Conservation (phyloP, 1,284 basidiomycete genomes). For the Microbotryum scabiosae region DNA sequence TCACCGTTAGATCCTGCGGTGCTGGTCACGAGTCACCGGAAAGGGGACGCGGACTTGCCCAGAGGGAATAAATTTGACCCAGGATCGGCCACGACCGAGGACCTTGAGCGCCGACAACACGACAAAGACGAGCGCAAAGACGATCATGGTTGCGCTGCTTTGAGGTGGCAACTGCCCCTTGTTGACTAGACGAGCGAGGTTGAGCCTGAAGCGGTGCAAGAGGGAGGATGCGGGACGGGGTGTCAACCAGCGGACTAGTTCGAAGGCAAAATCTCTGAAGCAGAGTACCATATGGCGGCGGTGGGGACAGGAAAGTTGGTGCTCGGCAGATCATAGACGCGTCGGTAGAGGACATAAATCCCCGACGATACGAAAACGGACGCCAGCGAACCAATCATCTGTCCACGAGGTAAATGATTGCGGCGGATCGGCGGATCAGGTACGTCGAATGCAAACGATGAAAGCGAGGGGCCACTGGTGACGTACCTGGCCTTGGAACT, state of each 20-base stretch:
- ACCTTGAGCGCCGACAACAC: constrained; percentile 60
- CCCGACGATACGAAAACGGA: constrained; percentile 82
- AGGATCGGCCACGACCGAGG: constrained; percentile 43
- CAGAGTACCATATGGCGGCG: constrained; percentile 55
- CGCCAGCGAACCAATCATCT: constrained; percentile 75
- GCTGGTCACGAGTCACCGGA: neutral
- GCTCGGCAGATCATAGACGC: constrained; percentile 64
- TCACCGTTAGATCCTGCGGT: constrained; percentile 10
- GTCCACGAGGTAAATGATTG: constrained; percentile 63
- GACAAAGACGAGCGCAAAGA: constrained; percentile 63
- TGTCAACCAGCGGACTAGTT: neutral
- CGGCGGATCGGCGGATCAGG: constrained; percentile 40
- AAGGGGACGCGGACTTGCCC: constrained; percentile 54
- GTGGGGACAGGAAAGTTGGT: constrained; percentile 90
- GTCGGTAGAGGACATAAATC: constrained; percentile 78
- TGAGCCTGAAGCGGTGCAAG: constrained; percentile 57
- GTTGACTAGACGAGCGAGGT: constrained; percentile 73
- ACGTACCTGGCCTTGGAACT: constrained; percentile 41
- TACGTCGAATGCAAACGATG: neutral
- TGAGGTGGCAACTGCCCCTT: constrained; percentile 72
- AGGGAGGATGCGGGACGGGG: neutral
- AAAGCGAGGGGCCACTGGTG: neutral
- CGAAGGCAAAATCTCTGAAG: neutral
- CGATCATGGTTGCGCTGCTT: constrained; percentile 69
- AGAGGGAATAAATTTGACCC: constrained; percentile 61